A percentile compares a stretch with the other conserved stretches of the same genome.
Evolutionary conservation across 805 yeast species (phyloP).

Genomic region (Candida succiphila): DNA sequence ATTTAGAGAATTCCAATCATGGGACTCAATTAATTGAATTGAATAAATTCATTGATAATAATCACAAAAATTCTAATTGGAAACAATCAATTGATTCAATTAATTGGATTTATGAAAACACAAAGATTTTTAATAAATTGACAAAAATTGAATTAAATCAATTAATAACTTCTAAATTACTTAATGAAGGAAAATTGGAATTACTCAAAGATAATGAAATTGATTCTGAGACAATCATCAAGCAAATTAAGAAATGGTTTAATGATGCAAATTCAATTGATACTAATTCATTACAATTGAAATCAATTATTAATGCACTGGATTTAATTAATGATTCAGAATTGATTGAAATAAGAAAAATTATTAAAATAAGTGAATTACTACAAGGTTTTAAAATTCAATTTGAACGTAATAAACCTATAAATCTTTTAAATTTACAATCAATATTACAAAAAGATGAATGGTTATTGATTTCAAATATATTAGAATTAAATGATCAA

Average conservation of each 20-base stretch:
- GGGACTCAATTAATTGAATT: constrained; percentile 15
- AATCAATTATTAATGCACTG: no score
- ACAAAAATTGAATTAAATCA: constrained; percentile 10
- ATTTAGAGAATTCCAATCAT: constrained; percentile 8
- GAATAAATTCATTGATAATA: constrained; percentile 13
- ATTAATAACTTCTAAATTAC: constrained; percentile 11
- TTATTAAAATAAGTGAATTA: no score
- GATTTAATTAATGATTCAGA: not conserved
- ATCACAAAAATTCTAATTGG: constrained; percentile 3
- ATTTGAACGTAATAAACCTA: no score
- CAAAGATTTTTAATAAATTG: constrained; percentile 16
- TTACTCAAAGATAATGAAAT: constrained; percentile 11
- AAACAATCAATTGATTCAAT: constrained; percentile 16
- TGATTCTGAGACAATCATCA: constrained; percentile 7
- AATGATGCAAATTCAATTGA: no score
- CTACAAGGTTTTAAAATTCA: no score
- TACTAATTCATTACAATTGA: constrained; percentile 1
- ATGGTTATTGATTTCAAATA: no score
- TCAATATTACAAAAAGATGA: no score
- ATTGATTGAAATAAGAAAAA: no score
- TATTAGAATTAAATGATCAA: constrained; percentile 44
- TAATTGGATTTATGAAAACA: constrained; percentile 16
- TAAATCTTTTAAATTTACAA: no score
- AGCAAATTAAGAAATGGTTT: constrained; percentile 8
- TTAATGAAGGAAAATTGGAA: no score